Percentiles rank a stretch among this genome's conserved stretches.
Evolutionary conservation across 1,284 basidiomycete genomes (phyloP).

Genomic region (Bondarzewia mesenterica): DNA sequence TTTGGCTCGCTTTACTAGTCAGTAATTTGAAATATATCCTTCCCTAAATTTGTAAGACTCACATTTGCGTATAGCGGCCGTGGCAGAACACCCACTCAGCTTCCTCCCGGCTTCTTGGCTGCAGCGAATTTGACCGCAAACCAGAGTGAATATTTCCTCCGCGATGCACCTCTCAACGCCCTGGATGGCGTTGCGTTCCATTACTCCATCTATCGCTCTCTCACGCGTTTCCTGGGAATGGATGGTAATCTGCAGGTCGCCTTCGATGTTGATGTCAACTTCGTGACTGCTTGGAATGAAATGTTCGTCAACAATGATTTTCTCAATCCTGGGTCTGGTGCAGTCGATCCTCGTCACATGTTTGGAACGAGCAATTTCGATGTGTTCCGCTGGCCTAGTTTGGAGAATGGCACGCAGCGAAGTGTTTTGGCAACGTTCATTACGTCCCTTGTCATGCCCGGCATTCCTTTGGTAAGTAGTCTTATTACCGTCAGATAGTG

Average conservation of each 20-base stretch:
- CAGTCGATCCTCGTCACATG: slow-evolving; percentile 79
- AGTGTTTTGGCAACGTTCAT: slow-evolving; percentile 74
- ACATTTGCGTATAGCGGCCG: slow-evolving; percentile 56
- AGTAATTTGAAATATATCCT: slow-evolving; percentile 19
- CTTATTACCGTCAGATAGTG: neutral
- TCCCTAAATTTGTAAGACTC: slow-evolving; percentile 1
- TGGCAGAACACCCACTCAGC: slow-evolving; percentile 69
- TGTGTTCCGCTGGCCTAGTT: slow-evolving; percentile 84
- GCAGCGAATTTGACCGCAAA: slow-evolving; percentile 58
- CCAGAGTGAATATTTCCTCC: slow-evolving; percentile 72
- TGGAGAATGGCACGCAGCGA: slow-evolving; percentile 75
- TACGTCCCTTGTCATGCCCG: slow-evolving; percentile 76
- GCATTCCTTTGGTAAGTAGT: slow-evolving; percentile 62
- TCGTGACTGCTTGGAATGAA: slow-evolving; percentile 81
- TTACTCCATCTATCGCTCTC: slow-evolving; percentile 82
- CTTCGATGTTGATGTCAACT: slow-evolving; percentile 75
- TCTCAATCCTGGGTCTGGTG: slow-evolving; percentile 59
- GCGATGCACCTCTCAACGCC: slow-evolving; percentile 49
- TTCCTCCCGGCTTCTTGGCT: slow-evolving; percentile 53
- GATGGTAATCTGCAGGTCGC: slow-evolving; percentile 87
- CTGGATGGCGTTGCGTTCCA: slow-evolving; percentile 84
- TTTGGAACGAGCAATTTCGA: slow-evolving; percentile 89
- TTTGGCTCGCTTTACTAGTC: slow-evolving; percentile 83
- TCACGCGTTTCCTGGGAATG: slow-evolving; percentile 84
- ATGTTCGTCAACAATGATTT: slow-evolving; percentile 87